Evolutionary conservation across 2,329 filamentous ascomycete species (phyloP), one percentile per base, ranked within the genome.

Genomic region (Ophiostoma quercus): DNA sequence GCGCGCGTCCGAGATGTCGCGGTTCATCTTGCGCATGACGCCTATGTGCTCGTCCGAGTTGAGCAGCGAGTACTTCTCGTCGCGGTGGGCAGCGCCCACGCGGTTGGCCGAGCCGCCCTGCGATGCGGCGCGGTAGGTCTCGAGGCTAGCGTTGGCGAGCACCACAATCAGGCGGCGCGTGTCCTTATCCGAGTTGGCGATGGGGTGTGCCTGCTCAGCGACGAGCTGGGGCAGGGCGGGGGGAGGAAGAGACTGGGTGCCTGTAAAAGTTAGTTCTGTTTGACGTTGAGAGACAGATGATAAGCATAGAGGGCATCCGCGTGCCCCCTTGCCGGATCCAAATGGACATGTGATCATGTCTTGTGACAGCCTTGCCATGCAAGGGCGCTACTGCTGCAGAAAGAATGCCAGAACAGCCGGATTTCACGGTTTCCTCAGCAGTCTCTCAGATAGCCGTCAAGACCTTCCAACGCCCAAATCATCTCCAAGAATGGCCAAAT

Each of bases 31-130:
- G 77, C 95, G 90, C 93, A 99, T 97, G 74, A 98, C 91, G 73
- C 95, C 95, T 75, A 99, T 99, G 79, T 99, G 95, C 81, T 99
- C 95, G 78, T 99, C 95, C 80, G 94, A 97, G 84, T 99, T 99
- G 77, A 99, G 88, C 68, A 99, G 84, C 72, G 94, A 96, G 81
- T 96, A 99, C 80, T 98, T 98, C 79, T 97, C 94, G 76, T 97
- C 94, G 68, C 91, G 88, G 72, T 87, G 86, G 71, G 85, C 82
- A 41, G 68, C 70, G 29, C 88, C 84, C 83, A 79, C 88, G 80
- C 81, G 89, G 81, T 78, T 87, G 79, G 77, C 85, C 79, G 89
- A 87, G 71, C 90, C 89, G 72, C 89, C 89, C 39, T 70, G 70
- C 74, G 92, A 89, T 25, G 92, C 91, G 0, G 95, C 92, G 79